Evolutionary conservation across 768 basidiomycete genomes (phyloP).

Genomic region (Rhizopogon rudus): DNA sequence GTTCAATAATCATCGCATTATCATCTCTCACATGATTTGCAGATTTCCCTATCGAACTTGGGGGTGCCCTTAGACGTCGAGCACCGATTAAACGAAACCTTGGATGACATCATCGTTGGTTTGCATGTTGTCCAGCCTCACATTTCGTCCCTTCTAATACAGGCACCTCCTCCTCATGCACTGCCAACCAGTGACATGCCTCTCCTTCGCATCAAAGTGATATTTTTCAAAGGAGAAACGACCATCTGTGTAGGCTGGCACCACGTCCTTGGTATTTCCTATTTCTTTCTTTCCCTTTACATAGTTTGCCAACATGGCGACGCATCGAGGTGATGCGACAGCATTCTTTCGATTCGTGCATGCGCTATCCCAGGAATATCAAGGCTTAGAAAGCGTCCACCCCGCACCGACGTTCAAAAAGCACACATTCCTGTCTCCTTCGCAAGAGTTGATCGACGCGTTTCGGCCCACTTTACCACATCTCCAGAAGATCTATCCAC

Average conservation of each 20-base stretch:
- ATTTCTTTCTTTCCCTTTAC: too few relatives aligned
- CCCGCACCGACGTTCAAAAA: constrained; percentile 21
- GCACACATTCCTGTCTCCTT: constrained; percentile 14
- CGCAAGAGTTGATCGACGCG: constrained; percentile 6
- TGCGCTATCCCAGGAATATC: constrained; percentile 23
- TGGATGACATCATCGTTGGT: constrained; percentile 7
- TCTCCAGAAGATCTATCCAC: constrained; percentile 12
- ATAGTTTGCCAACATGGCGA: too few relatives aligned
- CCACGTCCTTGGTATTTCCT: constrained; percentile 24
- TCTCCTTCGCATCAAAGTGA: constrained; percentile 24
- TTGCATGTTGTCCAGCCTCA: constrained; percentile 20
- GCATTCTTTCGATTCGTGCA: constrained; percentile 24
- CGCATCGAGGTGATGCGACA: constrained; percentile 22
- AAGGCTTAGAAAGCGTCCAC: constrained; percentile 8
- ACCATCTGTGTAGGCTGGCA: constrained; percentile 29
- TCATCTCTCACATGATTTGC: neutral
- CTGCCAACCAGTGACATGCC: constrained; percentile 13
- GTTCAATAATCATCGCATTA: neutral
- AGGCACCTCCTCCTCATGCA: constrained; percentile 7
- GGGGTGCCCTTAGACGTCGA: constrained; percentile 11
- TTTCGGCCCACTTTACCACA: constrained; percentile 20
- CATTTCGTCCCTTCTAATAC: constrained; percentile 11
- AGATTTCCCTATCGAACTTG: constrained; percentile 18
- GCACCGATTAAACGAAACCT: constrained; percentile 2
- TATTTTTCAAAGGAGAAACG: constrained; percentile 17